These are phyloP conservation scores for Claviceps sp. DNA, from an alignment of 2,329 filamentous ascomycete species.

Conservation along the genomic window DNA sequence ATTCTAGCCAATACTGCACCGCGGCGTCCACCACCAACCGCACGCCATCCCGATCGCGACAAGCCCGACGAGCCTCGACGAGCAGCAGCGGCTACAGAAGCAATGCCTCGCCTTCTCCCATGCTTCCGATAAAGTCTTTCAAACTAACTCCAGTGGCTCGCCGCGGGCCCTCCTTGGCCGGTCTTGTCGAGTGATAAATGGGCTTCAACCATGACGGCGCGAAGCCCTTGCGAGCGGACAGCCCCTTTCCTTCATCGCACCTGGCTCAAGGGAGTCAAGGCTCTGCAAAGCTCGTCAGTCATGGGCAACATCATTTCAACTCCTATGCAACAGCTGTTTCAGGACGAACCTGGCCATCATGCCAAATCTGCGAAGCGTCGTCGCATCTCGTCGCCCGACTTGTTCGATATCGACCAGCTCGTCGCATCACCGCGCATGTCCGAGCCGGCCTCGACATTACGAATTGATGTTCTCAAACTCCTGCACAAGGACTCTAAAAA, in stretches of 20 bases:
- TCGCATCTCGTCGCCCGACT: constrained; percentile 29
- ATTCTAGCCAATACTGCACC: neutral
- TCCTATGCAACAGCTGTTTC: constrained; percentile 20
- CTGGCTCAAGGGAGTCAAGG: constrained; percentile 34
- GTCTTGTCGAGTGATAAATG: constrained; percentile 17
- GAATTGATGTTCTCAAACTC: constrained; percentile 40
- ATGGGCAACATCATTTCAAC: constrained; percentile 32
- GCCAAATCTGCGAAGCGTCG: constrained; percentile 35
- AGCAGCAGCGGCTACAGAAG: neutral
- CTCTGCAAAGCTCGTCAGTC: constrained; percentile 22
- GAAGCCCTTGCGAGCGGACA: constrained; percentile 32
- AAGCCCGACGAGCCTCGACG: neutral
- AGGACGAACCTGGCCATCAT: constrained; percentile 21
- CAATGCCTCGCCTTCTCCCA: constrained; percentile 6
- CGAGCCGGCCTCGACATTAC: constrained; percentile 28
- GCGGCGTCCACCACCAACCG: neutral
- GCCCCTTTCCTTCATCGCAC: constrained; percentile 42
- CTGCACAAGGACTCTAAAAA: constrained; percentile 33
- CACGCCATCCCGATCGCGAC: neutral
- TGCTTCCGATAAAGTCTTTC: constrained; percentile 4
- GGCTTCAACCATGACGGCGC: constrained; percentile 33
- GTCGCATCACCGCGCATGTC: constrained; percentile 17
- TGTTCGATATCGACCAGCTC: constrained; percentile 19
- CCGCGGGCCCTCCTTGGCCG: neutral
- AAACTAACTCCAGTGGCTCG: neutral